Percentiles rank a stretch among this genome's conserved stretches.
Conservation (phyloP, 1,284 basidiomycete genomes). For the Moniliophthora roreri region DNA sequence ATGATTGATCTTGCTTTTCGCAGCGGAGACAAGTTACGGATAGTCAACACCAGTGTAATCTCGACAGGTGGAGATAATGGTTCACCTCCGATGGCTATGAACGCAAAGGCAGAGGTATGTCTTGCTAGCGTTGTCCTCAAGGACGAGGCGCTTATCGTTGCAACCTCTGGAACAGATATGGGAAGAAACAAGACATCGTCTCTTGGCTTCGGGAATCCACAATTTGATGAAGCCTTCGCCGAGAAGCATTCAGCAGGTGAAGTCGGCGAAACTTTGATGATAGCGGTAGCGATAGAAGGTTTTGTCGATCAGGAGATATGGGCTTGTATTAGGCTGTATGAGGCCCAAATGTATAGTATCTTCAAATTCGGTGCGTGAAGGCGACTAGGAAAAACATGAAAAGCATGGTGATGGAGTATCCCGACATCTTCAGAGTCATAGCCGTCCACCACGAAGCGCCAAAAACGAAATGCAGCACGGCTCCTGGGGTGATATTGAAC, state of each 20-base stretch:
- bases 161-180: not conserved
- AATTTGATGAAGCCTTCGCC: no score
- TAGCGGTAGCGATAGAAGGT: no score
- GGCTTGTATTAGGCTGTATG: no score
- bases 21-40: slow-evolving; percentile 9
- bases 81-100: not conserved
- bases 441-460: slow-evolving; percentile 47
- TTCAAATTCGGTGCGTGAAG: no score
- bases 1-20: not conserved
- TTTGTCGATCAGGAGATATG: no score
- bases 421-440: slow-evolving; percentile 61
- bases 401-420: not conserved
- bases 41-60: slow-evolving; percentile 9
- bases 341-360: no score
- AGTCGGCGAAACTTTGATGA: no score
- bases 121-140: not conserved
- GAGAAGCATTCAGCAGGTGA: no score
- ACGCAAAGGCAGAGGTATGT: slow-evolving; percentile 8
- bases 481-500: slow-evolving; percentile 81
- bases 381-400: no score
- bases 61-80: not conserved
- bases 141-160: not conserved
- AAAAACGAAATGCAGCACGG: slow-evolving; percentile 91
- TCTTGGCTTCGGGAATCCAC: not conserved
- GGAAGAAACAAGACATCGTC: not conserved